phyloP scores from a whole-genome alignment of 1,284 basidiomycete species.

The Leccinum pallidistipes region DNA sequence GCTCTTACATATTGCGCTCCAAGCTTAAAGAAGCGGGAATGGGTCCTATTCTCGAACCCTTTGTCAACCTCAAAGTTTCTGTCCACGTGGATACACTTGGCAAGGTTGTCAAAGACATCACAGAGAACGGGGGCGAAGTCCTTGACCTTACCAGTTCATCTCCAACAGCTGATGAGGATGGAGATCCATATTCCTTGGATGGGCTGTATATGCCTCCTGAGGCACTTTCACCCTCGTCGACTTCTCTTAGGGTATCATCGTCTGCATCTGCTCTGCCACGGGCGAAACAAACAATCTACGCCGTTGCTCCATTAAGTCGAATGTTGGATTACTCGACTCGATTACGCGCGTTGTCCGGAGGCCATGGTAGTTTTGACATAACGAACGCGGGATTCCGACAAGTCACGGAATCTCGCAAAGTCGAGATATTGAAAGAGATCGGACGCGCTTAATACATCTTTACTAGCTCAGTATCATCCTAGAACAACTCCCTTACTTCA shows the following conservation, averaged over 20 bases:
- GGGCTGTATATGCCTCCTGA: conserved; percentile 73
- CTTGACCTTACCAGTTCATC: conserved; percentile 52
- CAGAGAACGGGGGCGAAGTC: conserved; percentile 73
- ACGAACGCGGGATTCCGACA: conserved; percentile 69
- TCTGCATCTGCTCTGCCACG: conserved; percentile 35
- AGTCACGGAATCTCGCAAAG: conserved; percentile 57
- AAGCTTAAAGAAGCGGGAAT: conserved; percentile 57
- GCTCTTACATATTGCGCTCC: conserved; percentile 60
- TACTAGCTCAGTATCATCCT: conserved; percentile 10
- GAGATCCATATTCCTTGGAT: conserved; percentile 52
- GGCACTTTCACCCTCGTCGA: conserved; percentile 68
- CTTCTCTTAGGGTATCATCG: conserved; percentile 34
- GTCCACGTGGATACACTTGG: conserved; percentile 68
- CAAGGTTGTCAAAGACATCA: conserved; percentile 74
- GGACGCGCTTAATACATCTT: conserved; percentile 54
- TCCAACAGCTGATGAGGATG: conserved; percentile 44
- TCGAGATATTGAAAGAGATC: conserved; percentile 74
- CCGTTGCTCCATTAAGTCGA: conserved; percentile 73
- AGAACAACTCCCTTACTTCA: conserved; percentile 60
- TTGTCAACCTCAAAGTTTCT: conserved; percentile 61
- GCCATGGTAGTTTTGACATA: conserved; percentile 83
- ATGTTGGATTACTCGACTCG: conserved; percentile 82
- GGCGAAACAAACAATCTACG: conserved; percentile 61
- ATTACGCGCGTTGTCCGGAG: conserved; percentile 78
- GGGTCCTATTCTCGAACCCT: conserved; percentile 76